These are phyloP conservation scores for Ophiosphaerella narmari DNA, from an alignment of 2,329 filamentous ascomycete genomes.

Conservation along the genomic window DNA sequence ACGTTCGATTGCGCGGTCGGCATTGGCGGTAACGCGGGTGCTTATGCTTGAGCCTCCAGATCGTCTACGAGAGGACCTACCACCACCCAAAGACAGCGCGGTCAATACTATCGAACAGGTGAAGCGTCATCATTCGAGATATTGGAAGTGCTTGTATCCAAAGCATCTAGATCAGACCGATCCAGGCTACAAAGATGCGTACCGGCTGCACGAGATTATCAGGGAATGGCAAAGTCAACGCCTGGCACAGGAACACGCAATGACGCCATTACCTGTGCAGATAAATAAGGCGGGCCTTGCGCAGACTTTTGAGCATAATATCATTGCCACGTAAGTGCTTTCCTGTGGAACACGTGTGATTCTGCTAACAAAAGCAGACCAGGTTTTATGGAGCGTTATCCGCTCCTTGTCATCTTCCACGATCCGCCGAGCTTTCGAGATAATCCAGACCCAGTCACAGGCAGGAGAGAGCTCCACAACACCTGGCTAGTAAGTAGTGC, in stretches of 20 bases:
- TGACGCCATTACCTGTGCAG: slow-evolving; percentile 78
- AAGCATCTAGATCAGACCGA: slow-evolving; percentile 51
- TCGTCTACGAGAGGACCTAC: slow-evolving; percentile 52
- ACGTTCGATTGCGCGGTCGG: slow-evolving; percentile 87
- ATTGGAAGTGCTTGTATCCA: slow-evolving; percentile 88
- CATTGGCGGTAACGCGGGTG: slow-evolving; percentile 86
- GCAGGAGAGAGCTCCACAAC: slow-evolving; percentile 79
- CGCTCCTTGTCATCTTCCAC: slow-evolving; percentile 84
- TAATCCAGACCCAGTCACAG: slow-evolving; percentile 58
- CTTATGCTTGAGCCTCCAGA: slow-evolving; percentile 94
- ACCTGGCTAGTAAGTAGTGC: slow-evolving; percentile 76
- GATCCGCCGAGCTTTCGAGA: slow-evolving; percentile 66
- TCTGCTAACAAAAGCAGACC: slow-evolving; percentile 52
- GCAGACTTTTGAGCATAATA: slow-evolving; percentile 82
- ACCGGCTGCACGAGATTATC: slow-evolving; percentile 78
- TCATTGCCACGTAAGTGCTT: slow-evolving; percentile 70
- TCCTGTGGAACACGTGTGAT: not conserved
- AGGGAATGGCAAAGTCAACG: slow-evolving; percentile 74
- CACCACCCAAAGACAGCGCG: slow-evolving; percentile 55
- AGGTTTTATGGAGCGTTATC: slow-evolving; percentile 67
- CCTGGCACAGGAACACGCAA: slow-evolving; percentile 72
- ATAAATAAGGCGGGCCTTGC: slow-evolving; percentile 75
- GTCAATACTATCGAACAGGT: slow-evolving; percentile 63
- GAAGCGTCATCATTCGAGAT: slow-evolving; percentile 63
- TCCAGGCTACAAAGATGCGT: slow-evolving; percentile 37